Evolutionary conservation across 257 asterid genomes (phyloP).

Genomic region (Rhazya stricta): DNA sequence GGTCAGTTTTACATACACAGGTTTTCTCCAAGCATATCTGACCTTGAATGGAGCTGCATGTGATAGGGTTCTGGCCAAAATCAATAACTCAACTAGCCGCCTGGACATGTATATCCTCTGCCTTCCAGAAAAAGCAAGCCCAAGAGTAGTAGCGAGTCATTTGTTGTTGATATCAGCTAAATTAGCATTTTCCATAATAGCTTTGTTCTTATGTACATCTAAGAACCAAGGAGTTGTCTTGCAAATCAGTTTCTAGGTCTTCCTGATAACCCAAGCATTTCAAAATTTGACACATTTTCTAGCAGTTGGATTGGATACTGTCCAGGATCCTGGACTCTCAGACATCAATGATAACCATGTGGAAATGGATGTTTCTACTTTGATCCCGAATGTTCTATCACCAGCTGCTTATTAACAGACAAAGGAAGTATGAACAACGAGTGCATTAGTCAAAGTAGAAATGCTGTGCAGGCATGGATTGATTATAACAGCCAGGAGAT

Average conservation of each 20-base stretch:
- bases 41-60: slow-evolving; percentile 14
- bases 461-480: slow-evolving; percentile 29
- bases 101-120: slow-evolving; percentile 11
- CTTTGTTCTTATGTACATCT: slow-evolving; percentile 12
- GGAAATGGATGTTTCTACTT: slow-evolving; percentile 13
- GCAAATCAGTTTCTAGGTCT: slow-evolving; percentile 14
- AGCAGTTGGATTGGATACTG: slow-evolving; percentile 19
- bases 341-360: slow-evolving; percentile 21
- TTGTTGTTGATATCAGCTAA: slow-evolving; percentile 4
- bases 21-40: slow-evolving; percentile 14
- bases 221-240: slow-evolving; percentile 7
- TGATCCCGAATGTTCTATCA: slow-evolving; percentile 10
- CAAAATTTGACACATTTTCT: not conserved
- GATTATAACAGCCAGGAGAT: slow-evolving; percentile 15
- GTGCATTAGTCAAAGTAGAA: slow-evolving; percentile 9
- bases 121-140: slow-evolving; percentile 3
- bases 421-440: not conserved
- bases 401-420: slow-evolving; percentile 14
- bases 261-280: slow-evolving; percentile 4
- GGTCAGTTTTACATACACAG: slow-evolving; percentile 12
- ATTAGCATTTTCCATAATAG: slow-evolving; percentile 3
- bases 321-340: slow-evolving; percentile 10
- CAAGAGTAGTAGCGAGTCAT: not conserved
- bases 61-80: slow-evolving; percentile 1
- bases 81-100: slow-evolving; percentile 1